Evolutionary conservation across 2,329 filamentous ascomycete genomes (phyloP).

Genomic region (Fusarium paranaense): DNA sequence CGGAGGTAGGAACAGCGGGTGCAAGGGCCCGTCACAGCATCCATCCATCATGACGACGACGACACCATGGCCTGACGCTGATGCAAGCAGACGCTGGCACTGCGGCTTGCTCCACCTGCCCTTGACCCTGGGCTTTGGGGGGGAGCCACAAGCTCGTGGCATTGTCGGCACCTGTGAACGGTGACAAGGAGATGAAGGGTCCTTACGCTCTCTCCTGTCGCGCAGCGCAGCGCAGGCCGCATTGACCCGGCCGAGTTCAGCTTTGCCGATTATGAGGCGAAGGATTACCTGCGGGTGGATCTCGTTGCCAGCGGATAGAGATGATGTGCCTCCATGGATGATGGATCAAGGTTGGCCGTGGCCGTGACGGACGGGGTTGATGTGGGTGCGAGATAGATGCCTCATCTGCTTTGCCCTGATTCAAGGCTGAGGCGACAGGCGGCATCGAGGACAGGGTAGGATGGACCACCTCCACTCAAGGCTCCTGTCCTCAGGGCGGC

Average conservation of each 20-base stretch:
- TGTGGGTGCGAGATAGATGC: not conserved
- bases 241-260: slow-evolving; percentile 36
- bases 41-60: slow-evolving; percentile 18
- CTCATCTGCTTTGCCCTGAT: slow-evolving; percentile 2
- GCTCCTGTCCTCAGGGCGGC: slow-evolving; percentile 23
- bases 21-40: slow-evolving; percentile 13
- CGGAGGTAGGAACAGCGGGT: not conserved
- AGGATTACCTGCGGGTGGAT: slow-evolving; percentile 29
- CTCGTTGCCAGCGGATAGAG: slow-evolving; percentile 26
- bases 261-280: slow-evolving; percentile 38
- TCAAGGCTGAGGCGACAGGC: slow-evolving; percentile 23
- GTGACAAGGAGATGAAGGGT: slow-evolving; percentile 24
- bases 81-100: slow-evolving; percentile 39
- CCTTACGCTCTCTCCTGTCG: slow-evolving; percentile 24
- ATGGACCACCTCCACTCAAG: not conserved
- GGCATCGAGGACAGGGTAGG: slow-evolving; percentile 15
- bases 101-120: slow-evolving; percentile 37
- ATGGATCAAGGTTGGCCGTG: not conserved
- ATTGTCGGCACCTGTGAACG: slow-evolving; percentile 35
- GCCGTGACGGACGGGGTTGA: slow-evolving; percentile 4
- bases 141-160: slow-evolving; percentile 32
- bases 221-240: slow-evolving; percentile 11
- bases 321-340: slow-evolving; percentile 8
- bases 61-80: slow-evolving; percentile 42
- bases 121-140: slow-evolving; percentile 17